phyloP scores from a whole-genome alignment of 305 asterid species.

The Nicotiana rustica region DNA sequence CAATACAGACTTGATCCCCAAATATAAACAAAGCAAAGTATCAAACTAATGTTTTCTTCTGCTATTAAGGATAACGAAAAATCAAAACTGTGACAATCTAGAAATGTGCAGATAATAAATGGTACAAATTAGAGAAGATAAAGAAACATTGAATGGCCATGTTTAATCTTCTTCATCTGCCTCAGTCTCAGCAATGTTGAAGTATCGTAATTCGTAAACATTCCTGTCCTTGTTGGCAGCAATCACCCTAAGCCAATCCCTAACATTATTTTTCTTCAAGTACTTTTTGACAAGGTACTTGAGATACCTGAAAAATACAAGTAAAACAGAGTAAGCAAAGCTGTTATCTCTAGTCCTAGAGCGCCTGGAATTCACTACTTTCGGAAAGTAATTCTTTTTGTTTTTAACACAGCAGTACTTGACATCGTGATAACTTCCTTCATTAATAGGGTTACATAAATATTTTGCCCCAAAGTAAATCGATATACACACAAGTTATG shows the following conservation, averaged over 20 bases:
- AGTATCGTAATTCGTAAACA: constrained; percentile 80
- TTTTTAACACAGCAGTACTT: not conserved
- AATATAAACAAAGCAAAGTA: not conserved
- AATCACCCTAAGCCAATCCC: constrained; percentile 83
- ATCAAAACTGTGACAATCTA: not conserved
- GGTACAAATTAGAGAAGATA: not conserved
- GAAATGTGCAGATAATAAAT: not conserved
- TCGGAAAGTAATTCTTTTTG: too few species aligned
- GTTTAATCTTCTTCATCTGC: constrained; percentile 80
- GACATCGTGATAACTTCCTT: not conserved
- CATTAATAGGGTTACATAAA: not conserved
- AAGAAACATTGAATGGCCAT: not conserved
- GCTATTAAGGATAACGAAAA: not conserved
- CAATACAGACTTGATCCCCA: not conserved
- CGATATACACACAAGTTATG: not conserved
- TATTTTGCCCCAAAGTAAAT: not conserved
- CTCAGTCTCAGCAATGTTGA: constrained; percentile 92
- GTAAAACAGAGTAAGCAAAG: not conserved
- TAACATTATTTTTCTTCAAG: constrained; percentile 77
- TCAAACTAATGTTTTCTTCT: not conserved
- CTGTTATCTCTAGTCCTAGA: not conserved
- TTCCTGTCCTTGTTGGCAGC: constrained; percentile 74
- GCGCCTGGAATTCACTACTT: not conserved
- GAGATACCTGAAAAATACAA: constrained; percentile 54
- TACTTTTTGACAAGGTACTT: constrained; percentile 81